These are phyloP conservation scores for Cinnamomum micranthum DNA, from an alignment of 164 flowering plant species.

Conservation along the genomic window DNA sequence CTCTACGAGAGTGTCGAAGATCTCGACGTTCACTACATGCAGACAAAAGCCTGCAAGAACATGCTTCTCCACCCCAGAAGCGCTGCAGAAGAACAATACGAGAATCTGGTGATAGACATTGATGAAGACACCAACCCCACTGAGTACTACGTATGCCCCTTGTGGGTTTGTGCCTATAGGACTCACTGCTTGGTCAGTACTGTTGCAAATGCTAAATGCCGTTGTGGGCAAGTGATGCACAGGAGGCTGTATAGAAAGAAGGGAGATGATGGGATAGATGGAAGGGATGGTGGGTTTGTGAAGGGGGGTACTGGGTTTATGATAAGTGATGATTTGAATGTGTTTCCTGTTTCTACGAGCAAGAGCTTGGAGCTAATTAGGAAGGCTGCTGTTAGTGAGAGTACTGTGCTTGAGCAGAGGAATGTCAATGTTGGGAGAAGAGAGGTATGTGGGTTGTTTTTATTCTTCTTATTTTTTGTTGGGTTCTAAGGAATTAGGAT, in stretches of 20 bases:
- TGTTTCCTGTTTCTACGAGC: not conserved
- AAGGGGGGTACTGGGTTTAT: not conserved
- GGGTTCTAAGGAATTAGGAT: too few relatives aligned
- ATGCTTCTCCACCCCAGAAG: too few relatives aligned
- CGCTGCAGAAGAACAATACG: too few relatives aligned
- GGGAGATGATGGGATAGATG: not conserved
- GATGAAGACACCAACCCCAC: not conserved
- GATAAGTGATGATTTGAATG: not conserved
- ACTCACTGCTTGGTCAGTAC: not conserved
- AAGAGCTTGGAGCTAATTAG: not conserved
- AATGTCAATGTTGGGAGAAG: not conserved
- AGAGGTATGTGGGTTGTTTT: not conserved
- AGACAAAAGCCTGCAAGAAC: too few relatives aligned
- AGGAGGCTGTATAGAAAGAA: not conserved
- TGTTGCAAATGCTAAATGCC: not conserved
- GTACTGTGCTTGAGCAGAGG: not conserved
- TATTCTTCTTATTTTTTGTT: too few relatives aligned
- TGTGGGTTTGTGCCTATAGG: not conserved
- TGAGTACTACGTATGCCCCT: not conserved
- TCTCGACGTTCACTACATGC: too few relatives aligned
- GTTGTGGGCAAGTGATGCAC: not conserved
- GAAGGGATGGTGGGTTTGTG: not conserved
- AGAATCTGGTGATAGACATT: too few relatives aligned
- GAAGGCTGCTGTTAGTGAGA: not conserved
- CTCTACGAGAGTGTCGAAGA: too few relatives aligned